Percentiles rank a stretch among this genome's conserved stretches.
Conservation (phyloP, 495 filamentous ascomycete species). For the Jackrogersella multiformis region DNA sequence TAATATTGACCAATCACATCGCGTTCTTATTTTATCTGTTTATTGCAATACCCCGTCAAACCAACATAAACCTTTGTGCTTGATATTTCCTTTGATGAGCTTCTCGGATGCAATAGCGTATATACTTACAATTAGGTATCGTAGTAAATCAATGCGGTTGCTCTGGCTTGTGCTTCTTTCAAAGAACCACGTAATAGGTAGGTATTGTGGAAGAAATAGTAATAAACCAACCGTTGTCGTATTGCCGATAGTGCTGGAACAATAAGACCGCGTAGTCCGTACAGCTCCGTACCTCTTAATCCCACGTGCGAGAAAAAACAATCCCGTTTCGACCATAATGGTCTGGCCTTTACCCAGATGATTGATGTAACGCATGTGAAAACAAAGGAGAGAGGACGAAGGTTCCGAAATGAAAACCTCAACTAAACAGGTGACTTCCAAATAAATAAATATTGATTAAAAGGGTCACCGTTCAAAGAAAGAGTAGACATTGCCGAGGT, state of each 20-base stretch:
- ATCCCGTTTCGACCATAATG: constrained; percentile 30
- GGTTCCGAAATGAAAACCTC: constrained; percentile 31
- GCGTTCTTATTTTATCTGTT: too few relatives aligned
- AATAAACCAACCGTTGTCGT: constrained; percentile 23
- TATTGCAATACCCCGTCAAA: too few relatives aligned
- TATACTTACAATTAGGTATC: too few relatives aligned
- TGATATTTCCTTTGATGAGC: constrained; percentile 15
- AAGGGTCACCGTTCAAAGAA: constrained; percentile 8
- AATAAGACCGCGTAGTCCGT: constrained; percentile 14
- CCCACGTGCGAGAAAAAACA: constrained; percentile 28
- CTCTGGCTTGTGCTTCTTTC: too few relatives aligned
- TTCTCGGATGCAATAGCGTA: constrained; percentile 16
- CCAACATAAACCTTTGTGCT: too few relatives aligned
- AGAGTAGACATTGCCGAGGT: constrained; percentile 21
- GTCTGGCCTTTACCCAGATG: constrained; percentile 40
- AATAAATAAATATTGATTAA: constrained; percentile 35
- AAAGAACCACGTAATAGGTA: too few relatives aligned
- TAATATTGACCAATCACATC: too few relatives aligned
- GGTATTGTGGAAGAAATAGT: too few relatives aligned
- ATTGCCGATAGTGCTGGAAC: constrained; percentile 18
- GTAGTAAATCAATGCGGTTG: constrained; percentile 29
- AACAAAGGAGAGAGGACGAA: constrained; percentile 40
- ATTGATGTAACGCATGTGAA: constrained; percentile 30
- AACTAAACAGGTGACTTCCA: constrained; percentile 2
- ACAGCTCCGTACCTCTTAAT: constrained; percentile 16